Conservation (phyloP, 768 basidiomycete genomes). For the Auriculariales sp. region DNA sequence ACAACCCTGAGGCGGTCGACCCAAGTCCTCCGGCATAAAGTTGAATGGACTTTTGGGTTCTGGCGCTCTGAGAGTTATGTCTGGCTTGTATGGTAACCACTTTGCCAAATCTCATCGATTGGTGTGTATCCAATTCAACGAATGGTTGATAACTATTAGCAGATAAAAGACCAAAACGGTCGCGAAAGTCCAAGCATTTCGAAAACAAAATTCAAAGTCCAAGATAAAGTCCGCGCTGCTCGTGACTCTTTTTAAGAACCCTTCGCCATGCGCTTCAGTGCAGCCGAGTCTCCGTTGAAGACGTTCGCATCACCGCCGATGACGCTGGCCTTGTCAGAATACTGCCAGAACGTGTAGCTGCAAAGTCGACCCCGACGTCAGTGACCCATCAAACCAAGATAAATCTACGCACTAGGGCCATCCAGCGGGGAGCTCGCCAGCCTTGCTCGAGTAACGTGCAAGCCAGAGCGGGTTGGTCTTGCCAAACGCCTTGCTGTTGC, state of each 20-base stretch:
- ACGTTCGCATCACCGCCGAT: constrained; percentile 44
- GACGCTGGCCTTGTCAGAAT: constrained; percentile 31
- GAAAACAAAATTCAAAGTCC: not conserved
- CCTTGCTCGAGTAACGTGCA: constrained; percentile 32
- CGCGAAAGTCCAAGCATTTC: too few species aligned
- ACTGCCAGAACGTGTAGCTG: constrained; percentile 10
- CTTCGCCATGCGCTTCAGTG: constrained; percentile 13
- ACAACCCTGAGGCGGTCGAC: constrained; percentile 14
- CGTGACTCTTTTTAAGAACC: not conserved
- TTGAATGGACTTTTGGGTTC: too few species aligned
- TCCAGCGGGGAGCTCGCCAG: constrained; percentile 44
- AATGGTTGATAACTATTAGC: too few species aligned
- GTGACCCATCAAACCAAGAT: not conserved
- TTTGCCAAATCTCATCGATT: too few species aligned
- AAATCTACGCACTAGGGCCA: constrained; percentile 24
- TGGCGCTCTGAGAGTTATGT: too few species aligned
- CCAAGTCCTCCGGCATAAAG: not conserved
- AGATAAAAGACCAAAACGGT: too few species aligned
- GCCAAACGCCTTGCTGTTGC: constrained; percentile 36
- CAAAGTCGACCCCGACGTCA: not conserved
- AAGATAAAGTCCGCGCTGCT: not conserved
- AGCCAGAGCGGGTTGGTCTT: constrained; percentile 45
- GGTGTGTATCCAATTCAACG: too few species aligned
- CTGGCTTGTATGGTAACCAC: too few species aligned
- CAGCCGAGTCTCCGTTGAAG: constrained; percentile 38